phyloP scores from a whole-genome alignment of 2,329 filamentous ascomycete genomes.

The Chrysoporthe deuterocubensis region DNA sequence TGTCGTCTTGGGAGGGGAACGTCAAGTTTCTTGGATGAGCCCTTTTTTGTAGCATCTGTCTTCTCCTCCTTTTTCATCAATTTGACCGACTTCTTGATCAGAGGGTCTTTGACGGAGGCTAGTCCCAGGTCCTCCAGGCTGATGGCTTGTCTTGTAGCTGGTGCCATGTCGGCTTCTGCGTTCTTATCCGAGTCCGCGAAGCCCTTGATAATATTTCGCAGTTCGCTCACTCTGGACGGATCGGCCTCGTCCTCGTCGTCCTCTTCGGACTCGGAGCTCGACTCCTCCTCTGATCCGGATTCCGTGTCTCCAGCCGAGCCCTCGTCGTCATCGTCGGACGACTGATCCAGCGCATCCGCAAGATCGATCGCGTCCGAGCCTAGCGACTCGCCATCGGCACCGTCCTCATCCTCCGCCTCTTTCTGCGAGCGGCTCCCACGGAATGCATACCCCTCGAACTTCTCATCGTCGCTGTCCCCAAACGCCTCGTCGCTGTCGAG shows the following conservation, averaged over 20 bases:
- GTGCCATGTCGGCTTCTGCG: slow-evolving; percentile 43
- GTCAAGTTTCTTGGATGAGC: slow-evolving; percentile 71
- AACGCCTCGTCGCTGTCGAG: slow-evolving; percentile 79
- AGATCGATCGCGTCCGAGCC: slow-evolving; percentile 38
- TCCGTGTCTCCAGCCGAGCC: slow-evolving; percentile 49
- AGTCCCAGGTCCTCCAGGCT: slow-evolving; percentile 76
- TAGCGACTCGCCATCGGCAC: slow-evolving; percentile 47
- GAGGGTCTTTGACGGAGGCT: slow-evolving; percentile 71
- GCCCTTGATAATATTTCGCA: slow-evolving; percentile 71
- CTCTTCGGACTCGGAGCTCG: slow-evolving; percentile 49
- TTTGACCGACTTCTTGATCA: slow-evolving; percentile 79
- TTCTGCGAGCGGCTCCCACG: slow-evolving; percentile 49
- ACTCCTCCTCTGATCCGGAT: slow-evolving; percentile 48
- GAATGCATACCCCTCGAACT: slow-evolving; percentile 74
- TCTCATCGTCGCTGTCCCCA: slow-evolving; percentile 85
- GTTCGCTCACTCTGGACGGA: slow-evolving; percentile 63
- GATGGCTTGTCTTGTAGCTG: slow-evolving; percentile 67
- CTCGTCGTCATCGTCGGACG: slow-evolving; percentile 57
- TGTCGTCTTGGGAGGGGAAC: slow-evolving; percentile 84
- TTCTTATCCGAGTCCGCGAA: slow-evolving; percentile 69
- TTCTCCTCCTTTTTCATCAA: slow-evolving; percentile 69
- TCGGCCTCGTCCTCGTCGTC: slow-evolving; percentile 54
- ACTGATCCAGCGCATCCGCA: slow-evolving; percentile 27
- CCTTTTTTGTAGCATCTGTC: slow-evolving; percentile 51
- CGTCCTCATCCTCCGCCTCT: slow-evolving; percentile 47